Base-by-base conservation (phyloP, 495 filamentous ascomycete genomes). In the Poronia punctata region DNA sequence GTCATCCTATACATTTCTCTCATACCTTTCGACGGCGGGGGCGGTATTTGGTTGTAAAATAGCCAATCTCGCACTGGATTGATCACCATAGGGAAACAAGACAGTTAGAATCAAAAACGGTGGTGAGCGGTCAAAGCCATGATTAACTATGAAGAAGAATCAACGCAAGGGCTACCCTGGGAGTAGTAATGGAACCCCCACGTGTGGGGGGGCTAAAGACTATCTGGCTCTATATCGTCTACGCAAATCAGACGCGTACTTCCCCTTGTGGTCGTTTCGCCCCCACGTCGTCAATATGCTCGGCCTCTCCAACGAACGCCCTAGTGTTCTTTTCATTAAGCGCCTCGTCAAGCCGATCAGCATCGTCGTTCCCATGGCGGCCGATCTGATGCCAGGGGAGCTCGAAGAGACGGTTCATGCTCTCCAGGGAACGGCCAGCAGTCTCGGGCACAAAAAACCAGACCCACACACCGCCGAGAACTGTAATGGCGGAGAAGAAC, bases 361-460 rank as follows among this genome's bases (percentile, higher is more conserved):
- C 78, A 50, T 80, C 74, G 26, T 46, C 40, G 34, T 78, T 79
- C 11, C 80, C 81, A 45, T 72, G 68, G 15, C 59, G 53, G 1
- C 81, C 80, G 47, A 85, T 81, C 55, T 69, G 64, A 50, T 78
- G 76, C 80, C 79, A 84, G 1, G 76, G 79, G 46, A 82, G 52
- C 31, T 66, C 70, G 41, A 88, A 88, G 36, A 88, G 57, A 5
- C 68, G 66, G 49, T 86, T 79, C 74, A 87, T 84, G 27, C 62
- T 67, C 60, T 80, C 77, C 24, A 80, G 62, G 27, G 70, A 66
- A 16, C 78, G 74, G 23, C 78, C 76, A 11, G 72, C 78, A 3
- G 80, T 86, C 65, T 85, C 82, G 1, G 80, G 81, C 2, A 85
- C 66, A 23, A 71, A 70, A 56, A 82, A 76, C 66, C 68, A 82